These are phyloP conservation scores for Eleusine coracana DNA, from an alignment of 176 grass and related monocot genomes.

Conservation along the genomic window DNA sequence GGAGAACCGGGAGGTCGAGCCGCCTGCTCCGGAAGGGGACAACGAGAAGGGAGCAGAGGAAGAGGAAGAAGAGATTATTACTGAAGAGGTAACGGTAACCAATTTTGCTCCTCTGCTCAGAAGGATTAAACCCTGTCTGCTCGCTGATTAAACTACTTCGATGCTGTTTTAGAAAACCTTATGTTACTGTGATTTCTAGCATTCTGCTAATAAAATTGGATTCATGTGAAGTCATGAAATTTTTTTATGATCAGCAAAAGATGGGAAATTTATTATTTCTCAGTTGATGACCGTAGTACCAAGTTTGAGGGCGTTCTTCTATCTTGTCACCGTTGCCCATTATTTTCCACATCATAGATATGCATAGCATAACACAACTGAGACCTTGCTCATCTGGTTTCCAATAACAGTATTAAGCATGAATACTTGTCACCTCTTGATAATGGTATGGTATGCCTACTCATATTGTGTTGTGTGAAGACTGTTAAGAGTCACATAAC, in stretches of 20 bases:
- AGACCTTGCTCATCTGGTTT: background rate
- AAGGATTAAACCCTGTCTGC: background rate
- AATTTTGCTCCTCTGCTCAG: constrained; percentile 1
- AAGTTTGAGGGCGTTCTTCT: background rate
- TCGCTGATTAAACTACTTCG: background rate
- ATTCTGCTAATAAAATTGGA: background rate
- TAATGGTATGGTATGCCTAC: background rate
- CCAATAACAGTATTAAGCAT: background rate
- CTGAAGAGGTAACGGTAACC: constrained; percentile 81
- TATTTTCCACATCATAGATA: background rate
- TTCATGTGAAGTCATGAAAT: background rate
- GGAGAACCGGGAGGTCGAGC: constrained; percentile 68
- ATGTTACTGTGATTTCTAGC: background rate
- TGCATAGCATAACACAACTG: background rate
- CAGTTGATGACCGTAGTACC: background rate
- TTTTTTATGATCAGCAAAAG: background rate
- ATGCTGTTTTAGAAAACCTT: background rate
- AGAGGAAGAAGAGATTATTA: constrained; percentile 80
- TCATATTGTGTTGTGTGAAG: constrained; percentile 6
- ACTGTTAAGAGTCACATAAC: background rate
- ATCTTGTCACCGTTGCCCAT: background rate
- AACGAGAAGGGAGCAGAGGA: constrained; percentile 58
- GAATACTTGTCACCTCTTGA: background rate
- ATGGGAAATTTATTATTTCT: background rate
- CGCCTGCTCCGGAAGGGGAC: constrained; percentile 39